phyloP scores from a whole-genome alignment of 305 asterid species.

The Plantago coronopus region DNA sequence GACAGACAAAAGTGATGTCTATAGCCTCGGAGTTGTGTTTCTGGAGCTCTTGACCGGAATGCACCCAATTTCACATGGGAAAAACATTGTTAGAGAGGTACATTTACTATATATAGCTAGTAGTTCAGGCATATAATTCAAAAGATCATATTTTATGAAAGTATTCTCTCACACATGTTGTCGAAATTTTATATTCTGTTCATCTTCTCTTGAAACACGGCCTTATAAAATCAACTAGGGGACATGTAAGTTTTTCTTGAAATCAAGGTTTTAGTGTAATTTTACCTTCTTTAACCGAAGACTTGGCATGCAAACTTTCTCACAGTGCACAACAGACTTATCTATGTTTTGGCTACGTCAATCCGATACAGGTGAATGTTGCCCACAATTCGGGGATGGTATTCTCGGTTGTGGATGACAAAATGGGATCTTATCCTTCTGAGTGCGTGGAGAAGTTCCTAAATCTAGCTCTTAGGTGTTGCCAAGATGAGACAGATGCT shows the following conservation, averaged over 20 bases:
- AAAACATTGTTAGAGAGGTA: conserved; percentile 90
- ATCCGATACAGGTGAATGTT: conserved; percentile 49
- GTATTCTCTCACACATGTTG: too few relatives aligned
- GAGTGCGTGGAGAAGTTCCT: conserved; percentile 75
- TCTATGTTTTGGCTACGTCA: background rate
- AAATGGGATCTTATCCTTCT: conserved; percentile 81
- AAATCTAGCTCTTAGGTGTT: conserved; percentile 68
- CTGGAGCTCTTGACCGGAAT: conserved; percentile 73
- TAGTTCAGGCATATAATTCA: too few relatives aligned
- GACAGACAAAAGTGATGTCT: conserved; percentile 85
- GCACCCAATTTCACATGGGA: conserved; percentile 79
- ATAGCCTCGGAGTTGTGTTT: conserved; percentile 84
- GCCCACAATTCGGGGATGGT: conserved; percentile 60
- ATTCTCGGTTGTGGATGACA: conserved; percentile 63
- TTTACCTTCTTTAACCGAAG: background rate
- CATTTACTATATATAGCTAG: background rate
- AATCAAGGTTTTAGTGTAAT: too few relatives aligned
- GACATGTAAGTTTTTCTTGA: too few relatives aligned
- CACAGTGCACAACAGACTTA: too few relatives aligned
- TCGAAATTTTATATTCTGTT: too few relatives aligned
- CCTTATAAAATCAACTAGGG: too few relatives aligned
- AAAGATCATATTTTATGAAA: too few relatives aligned
- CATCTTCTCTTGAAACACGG: too few relatives aligned
- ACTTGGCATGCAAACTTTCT: background rate
- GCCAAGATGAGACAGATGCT: conserved; percentile 62